phyloP scores from a whole-genome alignment of 768 basidiomycete species.

The Pleurotus sapidus region DNA sequence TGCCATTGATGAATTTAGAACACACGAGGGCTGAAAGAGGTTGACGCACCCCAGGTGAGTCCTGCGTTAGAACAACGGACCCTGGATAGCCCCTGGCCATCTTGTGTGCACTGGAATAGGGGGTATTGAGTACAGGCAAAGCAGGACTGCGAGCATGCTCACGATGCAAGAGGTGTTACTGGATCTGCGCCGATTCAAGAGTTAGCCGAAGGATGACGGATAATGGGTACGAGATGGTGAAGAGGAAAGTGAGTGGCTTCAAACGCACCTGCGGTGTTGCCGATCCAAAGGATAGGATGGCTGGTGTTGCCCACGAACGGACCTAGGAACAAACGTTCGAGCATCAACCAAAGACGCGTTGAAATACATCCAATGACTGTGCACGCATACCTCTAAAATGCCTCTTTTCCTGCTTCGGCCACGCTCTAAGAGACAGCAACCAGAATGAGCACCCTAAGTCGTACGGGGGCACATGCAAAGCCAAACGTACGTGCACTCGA shows the following conservation, averaged over 20 bases:
- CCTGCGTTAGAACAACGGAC: conserved; percentile 41
- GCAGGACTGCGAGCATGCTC: not conserved
- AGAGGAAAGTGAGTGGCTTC: too few species aligned
- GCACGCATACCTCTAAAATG: not conserved
- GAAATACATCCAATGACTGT: not conserved
- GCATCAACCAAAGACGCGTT: not conserved
- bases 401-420: not conserved
- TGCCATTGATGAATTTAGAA: not conserved
- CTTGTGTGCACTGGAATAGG: conserved; percentile 31
- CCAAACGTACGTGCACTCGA: conserved; percentile 17
- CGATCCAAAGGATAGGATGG: conserved; percentile 36
- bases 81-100: conserved; percentile 31
- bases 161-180: conserved; percentile 13
- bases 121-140: not conserved
- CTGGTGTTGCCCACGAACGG: conserved; percentile 35
- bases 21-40: not conserved
- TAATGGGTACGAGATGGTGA: not conserved
- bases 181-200: conserved; percentile 9
- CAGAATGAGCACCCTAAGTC: not conserved
- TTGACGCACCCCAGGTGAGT: conserved; percentile 37
- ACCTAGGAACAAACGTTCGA: conserved; percentile 16
- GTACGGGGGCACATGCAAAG: not conserved
- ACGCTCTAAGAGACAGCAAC: not conserved
- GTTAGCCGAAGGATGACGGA: not conserved
- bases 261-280: conserved; percentile 33